A percentile compares a stretch with the other conserved stretches of the same genome.
phyloP scores from a whole-genome alignment of 306 rosid genomes.

The Herpetospermum pedunculosum region DNA sequence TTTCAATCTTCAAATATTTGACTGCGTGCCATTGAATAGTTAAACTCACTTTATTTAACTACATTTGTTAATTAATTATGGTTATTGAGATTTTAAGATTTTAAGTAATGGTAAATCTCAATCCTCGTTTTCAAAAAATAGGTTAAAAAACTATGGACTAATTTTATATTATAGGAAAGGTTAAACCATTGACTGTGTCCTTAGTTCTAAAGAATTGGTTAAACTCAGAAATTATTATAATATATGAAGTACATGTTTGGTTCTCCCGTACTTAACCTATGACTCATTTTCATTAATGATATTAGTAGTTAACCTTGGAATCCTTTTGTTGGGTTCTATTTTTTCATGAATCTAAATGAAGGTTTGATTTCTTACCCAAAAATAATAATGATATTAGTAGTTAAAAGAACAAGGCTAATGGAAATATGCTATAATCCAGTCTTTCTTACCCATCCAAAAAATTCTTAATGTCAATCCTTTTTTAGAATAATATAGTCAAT shows the following conservation, averaged over 20 bases:
- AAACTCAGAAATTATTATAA: not conserved
- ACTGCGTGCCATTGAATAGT: not conserved
- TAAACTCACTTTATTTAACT: not conserved
- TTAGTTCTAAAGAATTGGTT: not conserved
- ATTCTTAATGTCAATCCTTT: not conserved
- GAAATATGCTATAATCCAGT: not conserved
- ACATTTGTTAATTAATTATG: not conserved
- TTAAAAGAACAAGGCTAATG: not conserved
- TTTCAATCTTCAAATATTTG: not conserved
- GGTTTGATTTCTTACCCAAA: too few species aligned
- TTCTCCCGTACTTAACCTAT: not conserved
- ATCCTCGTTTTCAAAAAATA: not conserved
- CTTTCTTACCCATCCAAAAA: not conserved
- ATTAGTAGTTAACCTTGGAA: not conserved
- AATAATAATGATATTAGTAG: not conserved
- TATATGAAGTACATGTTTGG: not conserved
- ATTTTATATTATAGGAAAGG: not conserved
- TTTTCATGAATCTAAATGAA: too few species aligned
- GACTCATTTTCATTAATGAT: not conserved
- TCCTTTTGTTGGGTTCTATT: too few species aligned
- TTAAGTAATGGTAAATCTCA: not conserved
- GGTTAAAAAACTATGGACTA: not conserved
- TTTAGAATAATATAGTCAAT: not conserved
- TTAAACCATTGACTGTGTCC: not conserved
- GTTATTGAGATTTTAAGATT: not conserved